Evolutionary conservation across 805 yeast genomes (phyloP).

Genomic region (Candida maesae): DNA sequence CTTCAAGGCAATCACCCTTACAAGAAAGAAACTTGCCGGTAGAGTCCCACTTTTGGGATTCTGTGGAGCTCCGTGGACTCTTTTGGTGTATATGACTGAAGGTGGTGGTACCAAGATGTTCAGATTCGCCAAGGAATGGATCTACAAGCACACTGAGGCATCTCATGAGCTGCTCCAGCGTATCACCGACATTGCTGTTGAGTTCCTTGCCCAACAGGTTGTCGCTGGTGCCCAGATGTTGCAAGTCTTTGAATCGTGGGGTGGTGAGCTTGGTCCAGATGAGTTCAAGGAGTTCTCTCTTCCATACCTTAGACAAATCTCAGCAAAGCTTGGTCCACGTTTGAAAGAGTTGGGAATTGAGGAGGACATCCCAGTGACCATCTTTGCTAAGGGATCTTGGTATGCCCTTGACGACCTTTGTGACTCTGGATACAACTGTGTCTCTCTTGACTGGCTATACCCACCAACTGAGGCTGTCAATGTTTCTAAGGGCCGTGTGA

Average conservation of each 20-base stretch:
- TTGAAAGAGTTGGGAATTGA: constrained; percentile 65
- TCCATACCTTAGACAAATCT: constrained; percentile 81
- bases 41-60: constrained; percentile 93
- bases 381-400: constrained; percentile 97
- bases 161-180: constrained; percentile 69
- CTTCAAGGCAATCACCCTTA: constrained; percentile 83
- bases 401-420: constrained; percentile 86
- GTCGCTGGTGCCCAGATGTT: constrained; percentile 98
- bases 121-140: constrained; percentile 89
- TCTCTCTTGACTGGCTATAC: constrained; percentile 92
- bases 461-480: constrained; percentile 82
- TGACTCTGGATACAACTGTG: constrained; percentile 74
- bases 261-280: constrained; percentile 88
- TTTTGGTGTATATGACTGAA: constrained; percentile 94
- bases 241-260: constrained; percentile 97
- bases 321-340: constrained; percentile 61
- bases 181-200: constrained; percentile 84
- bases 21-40: constrained; percentile 83
- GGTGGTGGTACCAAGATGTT: constrained; percentile 95
- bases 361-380: constrained; percentile 78
- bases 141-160: constrained; percentile 72
- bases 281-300: constrained; percentile 87
- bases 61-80: constrained; percentile 98
- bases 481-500: constrained; percentile 68
- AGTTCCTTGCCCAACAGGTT: constrained; percentile 90